These are phyloP conservation scores for Colletotrichum cordylinicola DNA, from an alignment of 2,329 filamentous ascomycete species.

Conservation along the genomic window DNA sequence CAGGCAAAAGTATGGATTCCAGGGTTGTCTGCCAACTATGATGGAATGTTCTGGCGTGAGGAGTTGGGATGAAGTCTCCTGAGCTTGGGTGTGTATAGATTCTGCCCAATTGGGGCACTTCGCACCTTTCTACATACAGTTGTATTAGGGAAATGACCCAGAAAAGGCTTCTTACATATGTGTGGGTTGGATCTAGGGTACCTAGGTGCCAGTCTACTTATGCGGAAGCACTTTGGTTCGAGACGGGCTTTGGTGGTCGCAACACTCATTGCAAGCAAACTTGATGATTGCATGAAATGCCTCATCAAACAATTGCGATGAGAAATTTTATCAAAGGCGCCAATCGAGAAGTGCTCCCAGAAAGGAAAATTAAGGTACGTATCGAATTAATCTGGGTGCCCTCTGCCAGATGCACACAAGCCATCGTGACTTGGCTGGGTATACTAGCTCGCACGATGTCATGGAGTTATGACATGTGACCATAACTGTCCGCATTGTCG, in stretches of 20 bases:
- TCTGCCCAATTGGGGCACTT: background rate
- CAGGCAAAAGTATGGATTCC: background rate
- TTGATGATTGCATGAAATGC: accelerated
- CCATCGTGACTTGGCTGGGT: background rate
- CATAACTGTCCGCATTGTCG: no score
- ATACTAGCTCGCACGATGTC: background rate
- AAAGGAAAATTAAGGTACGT: background rate
- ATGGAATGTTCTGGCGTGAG: background rate
- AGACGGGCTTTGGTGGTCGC: background rate
- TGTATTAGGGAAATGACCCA: background rate
- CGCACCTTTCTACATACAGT: background rate
- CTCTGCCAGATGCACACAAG: background rate
- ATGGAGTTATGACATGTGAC: background rate
- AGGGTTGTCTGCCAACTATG: background rate
- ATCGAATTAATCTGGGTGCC: background rate
- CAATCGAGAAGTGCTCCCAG: background rate
- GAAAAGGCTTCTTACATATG: background rate
- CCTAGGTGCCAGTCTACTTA: background rate
- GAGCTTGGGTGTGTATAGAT: background rate
- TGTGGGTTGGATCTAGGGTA: background rate
- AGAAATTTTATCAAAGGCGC: background rate
- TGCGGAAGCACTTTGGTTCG: background rate
- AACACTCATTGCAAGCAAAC: background rate
- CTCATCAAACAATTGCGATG: background rate
- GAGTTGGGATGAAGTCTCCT: background rate